Conservation (phyloP, 1,284 basidiomycete species). For the Hypsizygus ulmarius region DNA sequence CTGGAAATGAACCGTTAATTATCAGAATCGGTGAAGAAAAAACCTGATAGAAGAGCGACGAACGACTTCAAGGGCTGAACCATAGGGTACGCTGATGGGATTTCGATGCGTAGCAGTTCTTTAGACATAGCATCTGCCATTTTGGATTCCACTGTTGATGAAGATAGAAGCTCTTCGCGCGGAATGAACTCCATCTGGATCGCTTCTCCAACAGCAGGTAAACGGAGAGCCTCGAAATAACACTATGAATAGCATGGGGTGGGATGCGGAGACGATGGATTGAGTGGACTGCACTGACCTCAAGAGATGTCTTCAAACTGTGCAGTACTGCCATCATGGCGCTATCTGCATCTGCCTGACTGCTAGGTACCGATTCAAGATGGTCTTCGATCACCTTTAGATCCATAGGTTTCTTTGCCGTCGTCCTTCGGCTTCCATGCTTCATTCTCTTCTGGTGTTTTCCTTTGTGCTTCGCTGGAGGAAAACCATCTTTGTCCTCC, state of each 20-base stretch:
- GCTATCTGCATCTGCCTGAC: conserved; percentile 5
- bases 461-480: conserved; percentile 6
- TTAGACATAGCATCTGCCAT: not conserved
- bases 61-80: conserved; percentile 49
- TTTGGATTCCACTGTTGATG: not conserved
- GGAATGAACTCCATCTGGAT: conserved; percentile 7
- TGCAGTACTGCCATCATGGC: conserved; percentile 7
- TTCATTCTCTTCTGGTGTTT: conserved; percentile 1
- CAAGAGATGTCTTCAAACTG: conserved; percentile 7
- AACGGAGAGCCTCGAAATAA: conserved; percentile 10
- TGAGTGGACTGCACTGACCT: conserved; percentile 4
- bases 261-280: not conserved
- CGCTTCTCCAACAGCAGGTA: conserved; percentile 1
- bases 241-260: conserved; percentile 4
- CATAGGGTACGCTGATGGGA: conserved; percentile 36
- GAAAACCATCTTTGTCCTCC: conserved; percentile 1
- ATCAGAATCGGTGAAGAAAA: not conserved
- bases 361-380: conserved; percentile 3
- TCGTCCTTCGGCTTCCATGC: not conserved
- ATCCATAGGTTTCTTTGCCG: not conserved
- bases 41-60: conserved; percentile 7
- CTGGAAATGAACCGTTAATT: conserved; percentile 11
- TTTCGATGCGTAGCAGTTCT: conserved; percentile 1
- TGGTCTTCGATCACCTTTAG: conserved; percentile 8
- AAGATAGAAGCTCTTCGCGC: not conserved